Conservation (phyloP, 768 basidiomycete species). For the Chlorophyllum brunneum region DNA sequence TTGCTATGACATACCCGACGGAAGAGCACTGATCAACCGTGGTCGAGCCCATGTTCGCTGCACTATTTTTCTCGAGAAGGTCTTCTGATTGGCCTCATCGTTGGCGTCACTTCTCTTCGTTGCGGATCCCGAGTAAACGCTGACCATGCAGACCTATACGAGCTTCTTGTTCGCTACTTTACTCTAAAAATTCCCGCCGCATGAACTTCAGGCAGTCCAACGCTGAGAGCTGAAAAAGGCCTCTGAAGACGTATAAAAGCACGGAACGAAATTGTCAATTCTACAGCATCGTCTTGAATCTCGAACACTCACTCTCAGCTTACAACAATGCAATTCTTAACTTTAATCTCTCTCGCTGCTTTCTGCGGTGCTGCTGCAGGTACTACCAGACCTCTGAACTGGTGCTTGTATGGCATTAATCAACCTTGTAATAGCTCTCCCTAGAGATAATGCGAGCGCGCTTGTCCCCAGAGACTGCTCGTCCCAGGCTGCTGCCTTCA, state of each 20-base stretch:
- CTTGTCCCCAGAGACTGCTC: conserved; percentile 3
- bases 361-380: conserved; percentile 6
- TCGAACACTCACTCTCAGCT: background rate
- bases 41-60: too few relatives aligned
- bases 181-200: conserved; percentile 1
- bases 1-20: too few relatives aligned
- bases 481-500: conserved; percentile 5
- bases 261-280: background rate
- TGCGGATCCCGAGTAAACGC: background rate
- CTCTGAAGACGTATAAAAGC: conserved; percentile 1
- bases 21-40: too few relatives aligned
- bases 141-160: too few relatives aligned
- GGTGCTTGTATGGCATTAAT: background rate
- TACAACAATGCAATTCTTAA: conserved; percentile 3
- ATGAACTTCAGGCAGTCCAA: conserved; percentile 4
- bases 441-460: background rate
- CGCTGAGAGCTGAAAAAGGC: background rate
- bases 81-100: too few relatives aligned
- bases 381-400: background rate
- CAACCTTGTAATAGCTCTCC: conserved; percentile 1
- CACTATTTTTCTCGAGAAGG: too few relatives aligned
- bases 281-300: background rate
- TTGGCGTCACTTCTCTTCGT: background rate
- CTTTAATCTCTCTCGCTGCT: conserved; percentile 2
- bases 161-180: too few relatives aligned